Evolutionary conservation across 78 protist genomes (phyloP).

Genomic region (Anaeramoeba ignava): DNA sequence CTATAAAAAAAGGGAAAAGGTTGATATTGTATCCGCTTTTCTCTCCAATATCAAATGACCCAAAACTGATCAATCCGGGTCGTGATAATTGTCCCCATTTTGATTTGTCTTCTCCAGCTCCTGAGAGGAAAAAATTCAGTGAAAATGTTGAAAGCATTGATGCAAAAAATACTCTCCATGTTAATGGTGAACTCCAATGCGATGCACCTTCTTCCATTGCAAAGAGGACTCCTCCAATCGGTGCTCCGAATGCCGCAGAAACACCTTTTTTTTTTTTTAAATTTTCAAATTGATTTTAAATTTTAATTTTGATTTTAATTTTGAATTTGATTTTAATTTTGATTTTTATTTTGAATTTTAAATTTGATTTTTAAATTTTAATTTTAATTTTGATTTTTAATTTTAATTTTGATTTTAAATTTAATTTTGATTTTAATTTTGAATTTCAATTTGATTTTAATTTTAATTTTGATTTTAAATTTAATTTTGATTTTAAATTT

Average conservation of each 20-base stretch:
- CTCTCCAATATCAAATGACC: slow-evolving; percentile 16
- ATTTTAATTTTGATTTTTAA: no score
- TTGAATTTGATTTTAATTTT: no score
- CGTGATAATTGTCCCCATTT: slow-evolving; percentile 31
- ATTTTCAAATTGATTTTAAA: no score
- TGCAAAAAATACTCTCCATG: slow-evolving; percentile 72
- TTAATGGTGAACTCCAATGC: slow-evolving; percentile 52
- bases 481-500: no score
- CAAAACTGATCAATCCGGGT: slow-evolving; percentile 55
- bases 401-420: no score
- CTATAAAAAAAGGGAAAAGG: slow-evolving; percentile 40
- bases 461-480: no score
- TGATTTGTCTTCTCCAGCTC: background rate
- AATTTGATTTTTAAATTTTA: no score
- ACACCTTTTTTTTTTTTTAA: no score
- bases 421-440: no score
- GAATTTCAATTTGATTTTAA: no score
- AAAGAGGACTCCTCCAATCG: slow-evolving; percentile 81
- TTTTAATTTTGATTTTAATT: no score
- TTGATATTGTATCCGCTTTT: slow-evolving; percentile 8
- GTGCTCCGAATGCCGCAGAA: slow-evolving; percentile 84
- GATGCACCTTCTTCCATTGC: slow-evolving; percentile 71
- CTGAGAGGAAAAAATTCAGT: slow-evolving; percentile 30
- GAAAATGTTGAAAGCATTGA: slow-evolving; percentile 52
- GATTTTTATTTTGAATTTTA: no score